Evolutionary conservation across 2,329 filamentous ascomycete genomes (phyloP), one percentile per base, ranked within the genome.

Genomic region (Penicillium sp.): DNA sequence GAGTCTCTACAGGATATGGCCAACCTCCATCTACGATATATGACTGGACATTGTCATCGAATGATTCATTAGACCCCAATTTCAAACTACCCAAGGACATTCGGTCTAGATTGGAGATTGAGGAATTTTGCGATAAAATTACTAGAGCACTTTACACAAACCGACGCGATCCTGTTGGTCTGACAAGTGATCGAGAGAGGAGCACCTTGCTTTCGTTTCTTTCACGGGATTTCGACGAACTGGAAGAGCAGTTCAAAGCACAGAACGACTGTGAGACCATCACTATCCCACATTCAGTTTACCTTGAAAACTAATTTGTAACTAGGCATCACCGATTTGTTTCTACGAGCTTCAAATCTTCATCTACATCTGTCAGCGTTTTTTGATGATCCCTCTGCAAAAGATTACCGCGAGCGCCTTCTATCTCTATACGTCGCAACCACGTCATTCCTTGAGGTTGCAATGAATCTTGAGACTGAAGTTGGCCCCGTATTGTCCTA

Each of bases 1-100:
- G 82, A 48, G 84, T 88, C 54, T 84, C 84, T 14, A 88, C 84
- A n/a, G 84, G 84, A n/a, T 84, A 87, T 66, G 86, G 86, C 10
- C 84, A 87, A 66, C 86, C 86, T 16, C 83, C 86, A 14, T 81
- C 82, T 57, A 87, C 81, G 31, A 75, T 80, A 48, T 87, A 82
- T 69, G 86, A 83, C 65, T 87, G 78, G 75, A 87, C 80, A 3
- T 75, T 83, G 33, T 76, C 73, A 14, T 73, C 73, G 4, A 75
- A 71, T 42, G 76, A 79, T 34, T 70, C 73, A 13, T 64, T 68
- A 28, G 77, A 79, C 51, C 66, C 72, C 2, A 78, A 74, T 58
- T 81, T 81, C 59, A 75, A 74, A 31, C 67, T 85, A 48, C 80
- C 83, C n/a, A 67, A 72, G 2, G 79, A 81, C 28, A 77, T 85